Percentiles rank a stretch among this genome's conserved stretches.
Evolutionary conservation across 176 grass and related monocot genomes (phyloP).

Genomic region (Triticum timopheevii): DNA sequence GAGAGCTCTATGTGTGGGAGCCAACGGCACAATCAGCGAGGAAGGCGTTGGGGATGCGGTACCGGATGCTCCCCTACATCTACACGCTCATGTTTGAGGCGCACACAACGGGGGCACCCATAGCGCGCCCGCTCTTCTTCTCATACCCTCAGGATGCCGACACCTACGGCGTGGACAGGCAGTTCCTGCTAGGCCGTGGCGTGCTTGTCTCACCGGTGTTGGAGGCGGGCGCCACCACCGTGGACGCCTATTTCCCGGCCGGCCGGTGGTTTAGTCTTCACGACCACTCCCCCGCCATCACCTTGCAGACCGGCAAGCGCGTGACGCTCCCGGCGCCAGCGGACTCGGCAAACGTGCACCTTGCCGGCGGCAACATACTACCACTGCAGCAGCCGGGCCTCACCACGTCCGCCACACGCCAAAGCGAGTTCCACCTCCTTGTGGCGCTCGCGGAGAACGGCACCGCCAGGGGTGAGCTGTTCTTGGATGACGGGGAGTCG

Average conservation of each 20-base stretch:
- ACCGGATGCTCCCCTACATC: conserved; percentile 61
- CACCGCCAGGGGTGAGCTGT: conserved; percentile 53
- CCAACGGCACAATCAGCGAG: conserved; percentile 54
- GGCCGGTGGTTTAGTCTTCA: conserved; percentile 76
- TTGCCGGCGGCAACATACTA: conserved; percentile 56
- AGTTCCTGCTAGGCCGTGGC: conserved; percentile 63
- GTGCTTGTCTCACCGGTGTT: conserved; percentile 80
- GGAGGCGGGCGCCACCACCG: conserved; percentile 2
- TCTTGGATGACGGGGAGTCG: conserved; percentile 69
- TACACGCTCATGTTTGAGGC: conserved; percentile 91
- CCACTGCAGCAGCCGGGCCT: conserved; percentile 46
- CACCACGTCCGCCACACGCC: conserved; percentile 47
- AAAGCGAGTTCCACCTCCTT: conserved; percentile 56
- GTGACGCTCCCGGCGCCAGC: conserved; percentile 48
- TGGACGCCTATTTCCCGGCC: conserved; percentile 66
- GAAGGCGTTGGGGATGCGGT: conserved; percentile 68
- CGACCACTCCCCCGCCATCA: conserved; percentile 22
- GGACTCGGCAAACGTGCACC: conserved; percentile 70
- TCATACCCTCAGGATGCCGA: conserved; percentile 53
- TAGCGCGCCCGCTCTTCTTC: conserved; percentile 89
- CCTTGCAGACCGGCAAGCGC: not conserved
- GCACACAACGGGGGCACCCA: conserved; percentile 62
- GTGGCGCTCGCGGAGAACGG: conserved; percentile 51
- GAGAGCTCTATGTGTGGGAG: conserved; percentile 78
- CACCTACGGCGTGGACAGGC: conserved; percentile 55